Evolutionary conservation across 2,329 filamentous ascomycete genomes (phyloP).

Genomic region (Sphaerulina vaccinii): DNA sequence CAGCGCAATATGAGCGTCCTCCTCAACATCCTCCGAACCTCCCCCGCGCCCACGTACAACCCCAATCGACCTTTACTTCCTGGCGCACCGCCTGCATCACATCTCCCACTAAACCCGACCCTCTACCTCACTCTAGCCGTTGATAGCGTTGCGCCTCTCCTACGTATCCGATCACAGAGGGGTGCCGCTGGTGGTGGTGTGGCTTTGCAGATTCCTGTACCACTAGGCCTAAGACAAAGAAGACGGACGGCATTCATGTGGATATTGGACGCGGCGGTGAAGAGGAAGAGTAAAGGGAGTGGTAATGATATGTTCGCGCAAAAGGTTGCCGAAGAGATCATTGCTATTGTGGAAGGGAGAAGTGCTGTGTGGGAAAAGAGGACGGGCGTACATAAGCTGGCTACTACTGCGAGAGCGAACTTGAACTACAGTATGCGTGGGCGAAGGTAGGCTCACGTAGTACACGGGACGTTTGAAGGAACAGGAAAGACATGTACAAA

Average conservation of each 20-base stretch:
- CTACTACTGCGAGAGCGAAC: conserved; percentile 76
- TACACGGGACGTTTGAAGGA: background rate
- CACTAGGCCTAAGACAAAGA: conserved; percentile 71
- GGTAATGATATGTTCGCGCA: conserved; percentile 71
- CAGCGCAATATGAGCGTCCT: conserved; percentile 87
- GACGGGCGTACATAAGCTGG: conserved; percentile 73
- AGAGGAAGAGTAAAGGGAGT: conserved; percentile 70
- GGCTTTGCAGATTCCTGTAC: conserved; percentile 77
- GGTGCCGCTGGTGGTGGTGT: conserved; percentile 84
- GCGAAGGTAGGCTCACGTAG: conserved; percentile 5
- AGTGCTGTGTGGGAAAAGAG: conserved; percentile 84
- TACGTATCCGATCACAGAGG: conserved; percentile 73
- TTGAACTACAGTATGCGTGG: conserved; percentile 40
- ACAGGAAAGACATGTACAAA: conserved; percentile 1
- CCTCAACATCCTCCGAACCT: conserved; percentile 78
- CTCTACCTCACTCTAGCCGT: conserved; percentile 87
- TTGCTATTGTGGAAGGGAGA: conserved; percentile 82
- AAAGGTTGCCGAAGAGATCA: conserved; percentile 79
- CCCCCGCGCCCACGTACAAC: conserved; percentile 73
- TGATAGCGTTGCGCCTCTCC: conserved; percentile 86
- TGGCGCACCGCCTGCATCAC: conserved; percentile 68
- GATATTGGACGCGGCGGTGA: conserved; percentile 82
- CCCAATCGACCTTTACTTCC: conserved; percentile 70
- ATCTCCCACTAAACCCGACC: conserved; percentile 85
- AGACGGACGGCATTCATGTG: conserved; percentile 77